These are phyloP conservation scores for Simmondsia chinensis DNA, from an alignment of 148 eudicot species.

Conservation along the genomic window DNA sequence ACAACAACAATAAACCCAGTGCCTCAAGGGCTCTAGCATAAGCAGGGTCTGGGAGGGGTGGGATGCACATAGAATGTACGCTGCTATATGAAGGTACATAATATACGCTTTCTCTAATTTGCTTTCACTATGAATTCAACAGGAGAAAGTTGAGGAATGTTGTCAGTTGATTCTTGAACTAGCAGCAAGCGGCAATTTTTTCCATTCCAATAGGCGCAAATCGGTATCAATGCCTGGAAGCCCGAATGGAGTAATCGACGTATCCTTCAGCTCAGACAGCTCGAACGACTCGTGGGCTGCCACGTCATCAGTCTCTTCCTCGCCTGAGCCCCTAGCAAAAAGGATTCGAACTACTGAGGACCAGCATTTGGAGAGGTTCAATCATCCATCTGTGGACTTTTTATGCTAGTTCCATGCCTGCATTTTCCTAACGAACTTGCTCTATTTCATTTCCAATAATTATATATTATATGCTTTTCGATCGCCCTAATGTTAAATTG, in stretches of 20 bases:
- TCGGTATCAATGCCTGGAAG: conserved; percentile 45
- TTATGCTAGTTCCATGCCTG: conserved; percentile 8
- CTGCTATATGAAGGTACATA: too few species aligned
- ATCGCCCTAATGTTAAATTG: conserved; percentile 34
- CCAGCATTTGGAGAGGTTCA: conserved; percentile 11
- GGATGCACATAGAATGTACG: too few species aligned
- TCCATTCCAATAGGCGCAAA: conserved; percentile 43
- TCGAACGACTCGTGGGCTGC: conserved; percentile 50
- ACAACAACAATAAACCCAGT: too few species aligned
- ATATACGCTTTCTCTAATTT: too few species aligned
- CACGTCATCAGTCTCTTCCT: conserved; percentile 35
- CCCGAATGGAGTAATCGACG: conserved; percentile 56
- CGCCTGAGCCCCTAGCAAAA: conserved; percentile 45
- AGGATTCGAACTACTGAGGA: conserved; percentile 28
- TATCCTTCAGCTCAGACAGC: conserved; percentile 54
- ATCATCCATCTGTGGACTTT: conserved; percentile 13
- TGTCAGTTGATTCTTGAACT: conserved; percentile 33
- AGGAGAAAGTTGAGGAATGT: conserved; percentile 58
- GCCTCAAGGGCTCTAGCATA: too few species aligned
- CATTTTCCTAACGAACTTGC: conserved; percentile 1
- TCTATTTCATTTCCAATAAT: conserved; percentile 18
- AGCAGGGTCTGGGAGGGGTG: too few species aligned
- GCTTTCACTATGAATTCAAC: conserved; percentile 17
- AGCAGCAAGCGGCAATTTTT: conserved; percentile 14
- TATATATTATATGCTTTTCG: conserved; percentile 15